These are phyloP conservation scores for Bimuria novae-zelandiae DNA, from an alignment of 2,329 filamentous ascomycete genomes.

Conservation along the genomic window DNA sequence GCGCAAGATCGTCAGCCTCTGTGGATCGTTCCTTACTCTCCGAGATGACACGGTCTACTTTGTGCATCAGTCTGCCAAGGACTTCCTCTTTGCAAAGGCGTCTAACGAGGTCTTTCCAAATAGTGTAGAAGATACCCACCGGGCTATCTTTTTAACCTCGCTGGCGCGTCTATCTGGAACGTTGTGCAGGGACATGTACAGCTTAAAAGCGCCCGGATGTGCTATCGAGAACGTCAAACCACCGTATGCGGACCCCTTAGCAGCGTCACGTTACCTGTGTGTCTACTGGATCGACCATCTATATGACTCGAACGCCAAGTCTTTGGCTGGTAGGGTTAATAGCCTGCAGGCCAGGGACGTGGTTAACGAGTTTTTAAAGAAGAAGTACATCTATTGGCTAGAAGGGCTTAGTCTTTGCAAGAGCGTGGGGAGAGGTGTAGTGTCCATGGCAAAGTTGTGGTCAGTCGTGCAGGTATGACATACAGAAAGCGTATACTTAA, in stretches of 20 bases:
- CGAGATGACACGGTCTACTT: constrained; percentile 33
- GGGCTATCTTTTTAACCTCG: neutral
- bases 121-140: constrained; percentile 32
- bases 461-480: neutral
- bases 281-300: neutral
- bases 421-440: no score
- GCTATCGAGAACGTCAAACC: constrained; percentile 1
- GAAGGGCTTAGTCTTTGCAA: no score
- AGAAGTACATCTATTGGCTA: no score
- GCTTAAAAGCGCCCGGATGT: neutral
- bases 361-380: no score
- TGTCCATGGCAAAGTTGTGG: neutral
- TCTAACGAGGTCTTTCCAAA: constrained; percentile 32
- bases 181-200: neutral
- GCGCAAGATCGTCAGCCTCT: neutral
- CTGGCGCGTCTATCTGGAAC: neutral
- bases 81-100: constrained; percentile 38
- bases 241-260: neutral
- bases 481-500: no score
- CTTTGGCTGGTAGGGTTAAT: no score
- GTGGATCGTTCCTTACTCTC: neutral
- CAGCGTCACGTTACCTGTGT: neutral
- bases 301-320: neutral
- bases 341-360: no score
- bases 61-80: constrained; percentile 52